These are phyloP conservation scores for Endoconidiophora laricicola DNA, from an alignment of 2,329 filamentous ascomycete species.

Conservation along the genomic window DNA sequence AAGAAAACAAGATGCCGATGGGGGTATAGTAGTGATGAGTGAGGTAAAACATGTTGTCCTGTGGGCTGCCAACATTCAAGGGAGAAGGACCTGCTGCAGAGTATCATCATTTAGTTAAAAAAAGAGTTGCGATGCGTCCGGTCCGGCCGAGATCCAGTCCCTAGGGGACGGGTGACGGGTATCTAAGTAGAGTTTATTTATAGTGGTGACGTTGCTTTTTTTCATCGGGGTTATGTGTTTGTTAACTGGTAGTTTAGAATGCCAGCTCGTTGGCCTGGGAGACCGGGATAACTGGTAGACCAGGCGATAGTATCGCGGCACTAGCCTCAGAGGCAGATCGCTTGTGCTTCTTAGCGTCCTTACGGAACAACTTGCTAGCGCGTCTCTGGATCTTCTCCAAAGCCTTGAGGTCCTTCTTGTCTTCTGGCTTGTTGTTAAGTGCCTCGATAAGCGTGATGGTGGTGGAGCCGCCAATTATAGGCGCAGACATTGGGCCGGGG, in stretches of 20 bases:
- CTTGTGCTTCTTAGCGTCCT: slow-evolving; percentile 5
- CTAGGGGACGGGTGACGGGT: background rate
- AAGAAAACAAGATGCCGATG: slow-evolving; percentile 5
- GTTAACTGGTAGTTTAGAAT: background rate
- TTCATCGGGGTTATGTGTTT: background rate
- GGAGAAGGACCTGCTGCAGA: no score
- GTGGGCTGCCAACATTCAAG: slow-evolving; percentile 9
- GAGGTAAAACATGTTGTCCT: slow-evolving; percentile 10
- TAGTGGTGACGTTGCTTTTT: background rate
- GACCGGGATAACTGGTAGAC: slow-evolving; percentile 9
- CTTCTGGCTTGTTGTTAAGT: background rate
- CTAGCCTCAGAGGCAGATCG: background rate
- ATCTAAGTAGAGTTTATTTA: background rate
- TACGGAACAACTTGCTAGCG: slow-evolving; percentile 9
- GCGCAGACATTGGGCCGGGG: background rate
- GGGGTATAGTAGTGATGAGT: slow-evolving; percentile 4
- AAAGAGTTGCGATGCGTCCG: background rate
- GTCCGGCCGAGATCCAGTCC: background rate
- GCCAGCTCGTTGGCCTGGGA: slow-evolving; percentile 6
- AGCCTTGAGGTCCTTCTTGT: slow-evolving; percentile 5
- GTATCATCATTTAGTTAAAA: background rate
- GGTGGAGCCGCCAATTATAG: background rate
- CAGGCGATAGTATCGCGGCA: slow-evolving; percentile 3
- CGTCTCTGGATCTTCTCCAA: slow-evolving; percentile 4
- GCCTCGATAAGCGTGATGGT: slow-evolving; percentile 8